These are phyloP conservation scores for Dothideomycetes sp. DNA, from an alignment of 2,329 filamentous ascomycete genomes.

Conservation along the genomic window DNA sequence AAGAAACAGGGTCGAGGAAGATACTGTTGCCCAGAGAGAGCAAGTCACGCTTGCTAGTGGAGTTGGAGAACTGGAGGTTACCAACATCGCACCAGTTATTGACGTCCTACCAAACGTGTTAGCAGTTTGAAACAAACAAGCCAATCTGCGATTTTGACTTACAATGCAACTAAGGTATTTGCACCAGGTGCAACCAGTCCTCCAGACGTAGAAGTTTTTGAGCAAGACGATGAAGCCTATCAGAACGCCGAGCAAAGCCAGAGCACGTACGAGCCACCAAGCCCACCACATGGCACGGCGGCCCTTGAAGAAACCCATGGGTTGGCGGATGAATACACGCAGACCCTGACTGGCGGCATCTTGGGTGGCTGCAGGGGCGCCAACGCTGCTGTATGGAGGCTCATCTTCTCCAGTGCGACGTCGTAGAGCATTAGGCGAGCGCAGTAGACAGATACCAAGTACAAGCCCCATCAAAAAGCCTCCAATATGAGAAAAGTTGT, in stretches of 20 bases:
- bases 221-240: constrained; percentile 79
- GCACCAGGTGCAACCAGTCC: constrained; percentile 77
- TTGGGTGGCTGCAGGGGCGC: constrained; percentile 8
- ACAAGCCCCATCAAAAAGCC: constrained; percentile 88
- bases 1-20: constrained; percentile 6
- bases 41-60: constrained; percentile 14
- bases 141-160: constrained; percentile 36
- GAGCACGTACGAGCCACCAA: constrained; percentile 86
- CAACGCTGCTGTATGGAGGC: constrained; percentile 58
- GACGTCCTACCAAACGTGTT: constrained; percentile 41
- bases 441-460: constrained; percentile 76
- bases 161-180: constrained; percentile 90
- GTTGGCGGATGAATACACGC: constrained; percentile 39
- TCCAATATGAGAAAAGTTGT: constrained; percentile 97
- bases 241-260: constrained; percentile 67
- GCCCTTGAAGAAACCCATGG: constrained; percentile 75
- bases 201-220: constrained; percentile 81
- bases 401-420: constrained; percentile 61
- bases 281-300: constrained; percentile 92
- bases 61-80: constrained; percentile 29
- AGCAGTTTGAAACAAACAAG: neutral
- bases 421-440: constrained; percentile 74
- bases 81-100: constrained; percentile 57
- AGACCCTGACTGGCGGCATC: constrained; percentile 21
- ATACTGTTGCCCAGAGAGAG: constrained; percentile 9